These are phyloP conservation scores for Scenedesmus sp. DNA, from an alignment of 163 green algal genomes.

Conservation along the genomic window DNA sequence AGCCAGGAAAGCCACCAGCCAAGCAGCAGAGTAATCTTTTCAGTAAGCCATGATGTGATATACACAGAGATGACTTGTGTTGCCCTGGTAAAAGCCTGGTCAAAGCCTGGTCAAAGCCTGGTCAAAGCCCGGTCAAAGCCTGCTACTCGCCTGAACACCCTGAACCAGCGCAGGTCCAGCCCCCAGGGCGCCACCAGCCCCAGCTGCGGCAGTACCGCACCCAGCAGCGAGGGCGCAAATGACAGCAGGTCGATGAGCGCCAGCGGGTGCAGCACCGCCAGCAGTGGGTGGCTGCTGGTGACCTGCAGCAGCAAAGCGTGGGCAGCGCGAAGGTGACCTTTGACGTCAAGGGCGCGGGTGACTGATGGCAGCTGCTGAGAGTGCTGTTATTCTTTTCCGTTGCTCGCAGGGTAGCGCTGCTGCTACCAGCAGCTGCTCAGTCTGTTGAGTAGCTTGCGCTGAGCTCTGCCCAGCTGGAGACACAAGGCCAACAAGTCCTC, in stretches of 20 bases:
- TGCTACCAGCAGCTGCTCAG: background rate
- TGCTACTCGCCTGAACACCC: conserved; percentile 74
- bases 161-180: conserved; percentile 83
- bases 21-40: too few species aligned
- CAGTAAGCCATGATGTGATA: too few species aligned
- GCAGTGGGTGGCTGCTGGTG: conserved; percentile 26
- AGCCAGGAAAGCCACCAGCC: background rate
- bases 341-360: too few species aligned
- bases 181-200: conserved; percentile 49
- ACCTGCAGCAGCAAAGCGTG: background rate
- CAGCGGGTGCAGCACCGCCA: conserved; percentile 49
- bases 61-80: too few species aligned
- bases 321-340: too few species aligned
- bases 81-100: too few species aligned
- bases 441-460: too few species aligned
- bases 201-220: conserved; percentile 53
- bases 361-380: too few species aligned
- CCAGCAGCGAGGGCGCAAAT: conserved; percentile 78
- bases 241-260: conserved; percentile 82
- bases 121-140: background rate
- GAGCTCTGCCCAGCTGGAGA: too few species aligned
- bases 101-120: too few species aligned
- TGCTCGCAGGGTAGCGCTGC: background rate
- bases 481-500: too few species aligned
- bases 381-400: too few species aligned